Conservation (phyloP, 345 rosid species). For the Ricinus communis region DNA sequence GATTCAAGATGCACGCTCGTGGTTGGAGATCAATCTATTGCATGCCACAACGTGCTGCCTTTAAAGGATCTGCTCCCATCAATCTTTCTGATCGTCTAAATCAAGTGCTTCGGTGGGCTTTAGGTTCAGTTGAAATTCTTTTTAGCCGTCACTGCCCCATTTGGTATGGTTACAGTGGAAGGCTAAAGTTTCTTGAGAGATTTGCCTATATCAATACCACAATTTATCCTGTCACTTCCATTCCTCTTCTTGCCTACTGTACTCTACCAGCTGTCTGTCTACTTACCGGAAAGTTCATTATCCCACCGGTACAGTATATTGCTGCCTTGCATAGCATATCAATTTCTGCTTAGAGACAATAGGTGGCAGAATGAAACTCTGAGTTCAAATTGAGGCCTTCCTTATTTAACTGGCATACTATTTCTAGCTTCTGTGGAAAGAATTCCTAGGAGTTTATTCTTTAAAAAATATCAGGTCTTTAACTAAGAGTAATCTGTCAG, state of each 20-base stretch:
- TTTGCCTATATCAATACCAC: constrained; percentile 42
- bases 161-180: constrained; percentile 41
- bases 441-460: not conserved
- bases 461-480: not conserved
- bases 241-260: constrained; percentile 45
- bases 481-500: too few species aligned
- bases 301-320: constrained; percentile 38
- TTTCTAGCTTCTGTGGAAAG: too few species aligned
- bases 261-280: constrained; percentile 44
- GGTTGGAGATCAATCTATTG: constrained; percentile 53
- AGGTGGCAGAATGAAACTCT: not conserved
- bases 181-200: constrained; percentile 39
- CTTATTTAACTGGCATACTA: not conserved
- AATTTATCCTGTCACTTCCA: constrained; percentile 41
- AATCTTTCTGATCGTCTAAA: constrained; percentile 46
- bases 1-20: constrained; percentile 45
- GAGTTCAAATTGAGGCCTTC: not conserved
- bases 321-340: not conserved
- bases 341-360: not conserved
- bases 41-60: constrained; percentile 41
- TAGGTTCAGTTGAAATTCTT: constrained; percentile 46
- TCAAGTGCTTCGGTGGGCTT: constrained; percentile 50
- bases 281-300: constrained; percentile 45
- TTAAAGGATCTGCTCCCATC: constrained; percentile 50
- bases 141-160: constrained; percentile 45